phyloP scores from a whole-genome alignment of 2,329 filamentous ascomycete genomes.

The Coniochaeta prunicola region DNA sequence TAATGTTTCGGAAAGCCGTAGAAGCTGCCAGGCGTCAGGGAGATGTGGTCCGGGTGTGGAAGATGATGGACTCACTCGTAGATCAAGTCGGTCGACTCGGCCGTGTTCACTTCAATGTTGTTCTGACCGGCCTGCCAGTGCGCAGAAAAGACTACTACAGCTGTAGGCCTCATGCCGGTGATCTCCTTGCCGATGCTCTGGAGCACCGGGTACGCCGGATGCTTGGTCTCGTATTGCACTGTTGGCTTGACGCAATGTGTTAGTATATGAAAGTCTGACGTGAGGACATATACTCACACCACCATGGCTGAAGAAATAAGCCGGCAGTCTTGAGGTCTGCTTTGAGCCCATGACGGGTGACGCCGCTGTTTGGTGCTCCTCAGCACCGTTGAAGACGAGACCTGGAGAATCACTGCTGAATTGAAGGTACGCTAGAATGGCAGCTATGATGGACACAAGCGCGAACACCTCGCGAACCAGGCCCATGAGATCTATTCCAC shows the following conservation, averaged over 20 bases:
- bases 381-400: background rate
- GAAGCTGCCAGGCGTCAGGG: conserved; percentile 31
- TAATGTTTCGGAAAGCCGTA: conserved; percentile 65
- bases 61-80: conserved; percentile 47
- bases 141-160: conserved; percentile 69
- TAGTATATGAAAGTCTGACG: background rate
- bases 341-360: conserved; percentile 5
- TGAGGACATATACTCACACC: conserved; percentile 27
- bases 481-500: background rate
- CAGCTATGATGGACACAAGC: background rate
- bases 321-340: conserved; percentile 25
- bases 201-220: conserved; percentile 60
- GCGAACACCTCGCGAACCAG: background rate
- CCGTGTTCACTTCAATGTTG: conserved; percentile 58
- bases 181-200: conserved; percentile 62
- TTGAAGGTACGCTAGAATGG: background rate
- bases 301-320: conserved; percentile 44
- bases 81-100: conserved; percentile 56
- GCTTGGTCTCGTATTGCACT: conserved; percentile 42
- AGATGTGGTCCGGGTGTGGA: background rate
- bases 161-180: conserved; percentile 60
- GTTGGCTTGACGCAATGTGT: conserved; percentile 32
- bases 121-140: conserved; percentile 58
- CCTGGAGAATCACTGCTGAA: background rate
- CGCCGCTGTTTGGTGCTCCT: background rate